Conservation (phyloP, 2,329 filamentous ascomycete species). For the Massarina eburnea region DNA sequence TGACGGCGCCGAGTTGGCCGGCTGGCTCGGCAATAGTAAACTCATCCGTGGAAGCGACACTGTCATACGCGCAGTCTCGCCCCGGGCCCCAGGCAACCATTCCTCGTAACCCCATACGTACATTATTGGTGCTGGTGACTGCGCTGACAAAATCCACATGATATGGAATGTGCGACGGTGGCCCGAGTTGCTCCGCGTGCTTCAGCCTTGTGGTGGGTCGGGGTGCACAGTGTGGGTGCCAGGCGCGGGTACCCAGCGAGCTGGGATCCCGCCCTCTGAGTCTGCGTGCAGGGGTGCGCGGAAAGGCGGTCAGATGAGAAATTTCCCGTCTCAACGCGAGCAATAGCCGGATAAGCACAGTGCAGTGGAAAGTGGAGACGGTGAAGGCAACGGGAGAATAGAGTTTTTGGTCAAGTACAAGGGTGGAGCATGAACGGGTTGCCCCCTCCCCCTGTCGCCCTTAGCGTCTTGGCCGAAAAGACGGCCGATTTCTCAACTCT, state of each 20-base stretch:
- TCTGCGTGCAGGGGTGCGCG: not conserved
- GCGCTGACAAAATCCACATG: not conserved
- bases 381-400: not conserved
- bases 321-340: conserved; percentile 6
- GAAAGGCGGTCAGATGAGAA: conserved; percentile 12
- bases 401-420: conserved; percentile 1
- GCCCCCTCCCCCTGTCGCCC: too few species aligned
- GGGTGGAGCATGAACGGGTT: too few species aligned
- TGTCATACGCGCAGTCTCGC: too few species aligned
- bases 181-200: not conserved
- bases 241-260: not conserved
- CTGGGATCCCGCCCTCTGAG: not conserved
- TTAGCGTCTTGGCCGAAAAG: too few species aligned
- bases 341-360: not conserved
- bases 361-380: not conserved
- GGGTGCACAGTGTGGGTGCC: not conserved
- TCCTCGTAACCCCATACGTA: not conserved
- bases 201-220: not conserved
- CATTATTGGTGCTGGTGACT: not conserved
- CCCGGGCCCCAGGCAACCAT: not conserved
- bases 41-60: not conserved
- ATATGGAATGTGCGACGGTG: not conserved
- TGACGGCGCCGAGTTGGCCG: not conserved
- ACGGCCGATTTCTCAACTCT: too few species aligned
- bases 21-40: not conserved